Base-by-base conservation (phyloP, 2,329 filamentous ascomycete genomes). In the Thelonectria blattea region DNA sequence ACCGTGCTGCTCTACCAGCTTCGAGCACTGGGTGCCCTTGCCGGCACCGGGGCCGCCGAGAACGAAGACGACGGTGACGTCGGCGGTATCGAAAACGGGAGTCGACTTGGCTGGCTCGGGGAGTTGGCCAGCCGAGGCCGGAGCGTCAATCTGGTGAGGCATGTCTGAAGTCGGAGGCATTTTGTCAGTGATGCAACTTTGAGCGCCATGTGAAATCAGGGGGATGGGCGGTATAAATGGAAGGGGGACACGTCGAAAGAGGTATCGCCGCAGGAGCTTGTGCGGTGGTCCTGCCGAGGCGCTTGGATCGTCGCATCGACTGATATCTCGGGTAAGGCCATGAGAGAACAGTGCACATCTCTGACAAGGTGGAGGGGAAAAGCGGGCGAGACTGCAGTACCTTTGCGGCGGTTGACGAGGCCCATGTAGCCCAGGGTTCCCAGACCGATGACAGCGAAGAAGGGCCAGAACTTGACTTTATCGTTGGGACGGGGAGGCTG, bases 21-120 rank as follows among this genome's bases (percentile, higher is more conserved):
- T 91, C 68, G 88, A 86, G 82, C 94, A 98, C 79, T 99, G 94
- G 3, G 95, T 99, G 71, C 95, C 95, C 78, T 99, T 99, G 71
- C 95, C 95, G 65, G 93, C 92, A 66, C 95, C 95, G 14, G 95
- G 95, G 2, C 95, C 95, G 76, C 94, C 94, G 63, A 99, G 92
- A 64, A 98, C 92, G 81, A 97, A 98, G 77, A 99, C 81, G 60
- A 98, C 93, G n/a, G 92, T 95, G 32, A 96, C 91, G 61, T 93
- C 83, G 58, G 86, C 73, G 51, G 89, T 80, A 60, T 86, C 88
- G 84, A 96, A 97, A 72, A 87, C 87, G 5, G 93, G 90, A 34
- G 75, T 72, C 18, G 71, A 74, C 75, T 89, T 89, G 32, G 57
- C 48, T 41, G 30, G 84, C 81, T 65, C 81, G 78, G 62, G 78